Conservation (phyloP, 352 stramenopile genomes). For the Phytophthora macrochlamydospora region DNA sequence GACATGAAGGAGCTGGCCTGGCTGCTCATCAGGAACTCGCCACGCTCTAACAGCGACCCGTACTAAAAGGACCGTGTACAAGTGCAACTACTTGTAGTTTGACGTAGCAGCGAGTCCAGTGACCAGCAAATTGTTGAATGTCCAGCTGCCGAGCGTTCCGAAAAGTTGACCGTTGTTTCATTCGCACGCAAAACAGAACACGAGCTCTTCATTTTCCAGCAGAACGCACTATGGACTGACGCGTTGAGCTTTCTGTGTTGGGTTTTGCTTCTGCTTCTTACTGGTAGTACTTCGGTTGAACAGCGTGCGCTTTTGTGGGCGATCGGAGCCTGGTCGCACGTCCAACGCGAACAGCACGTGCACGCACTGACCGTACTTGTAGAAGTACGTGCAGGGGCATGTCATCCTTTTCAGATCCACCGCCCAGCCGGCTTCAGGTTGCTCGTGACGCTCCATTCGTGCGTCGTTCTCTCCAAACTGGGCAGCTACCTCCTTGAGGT, state of each 20-base stretch:
- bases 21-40: slow-evolving; percentile 26
- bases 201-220: too few relatives aligned
- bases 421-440: background rate
- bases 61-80: background rate
- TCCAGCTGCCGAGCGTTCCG: too few relatives aligned
- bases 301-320: background rate
- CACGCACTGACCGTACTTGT: slow-evolving; percentile 5
- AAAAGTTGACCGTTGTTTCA: too few relatives aligned
- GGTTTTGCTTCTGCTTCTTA: background rate
- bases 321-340: background rate
- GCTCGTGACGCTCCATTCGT: slow-evolving; percentile 4
- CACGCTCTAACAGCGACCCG: slow-evolving; percentile 14
- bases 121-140: too few relatives aligned
- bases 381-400: slow-evolving; percentile 7
- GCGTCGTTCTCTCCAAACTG: background rate
- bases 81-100: too few relatives aligned
- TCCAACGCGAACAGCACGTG: background rate
- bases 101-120: background rate
- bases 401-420: background rate
- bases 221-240: too few relatives aligned
- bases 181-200: too few relatives aligned
- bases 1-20: slow-evolving; percentile 36
- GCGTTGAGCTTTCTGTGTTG: too few relatives aligned
- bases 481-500: background rate
- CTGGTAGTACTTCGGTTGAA: background rate